A percentile compares a stretch with the other conserved stretches of the same genome.
Conservation (phyloP, 2,329 filamentous ascomycete species). For the Tolypocladium paradoxum region DNA sequence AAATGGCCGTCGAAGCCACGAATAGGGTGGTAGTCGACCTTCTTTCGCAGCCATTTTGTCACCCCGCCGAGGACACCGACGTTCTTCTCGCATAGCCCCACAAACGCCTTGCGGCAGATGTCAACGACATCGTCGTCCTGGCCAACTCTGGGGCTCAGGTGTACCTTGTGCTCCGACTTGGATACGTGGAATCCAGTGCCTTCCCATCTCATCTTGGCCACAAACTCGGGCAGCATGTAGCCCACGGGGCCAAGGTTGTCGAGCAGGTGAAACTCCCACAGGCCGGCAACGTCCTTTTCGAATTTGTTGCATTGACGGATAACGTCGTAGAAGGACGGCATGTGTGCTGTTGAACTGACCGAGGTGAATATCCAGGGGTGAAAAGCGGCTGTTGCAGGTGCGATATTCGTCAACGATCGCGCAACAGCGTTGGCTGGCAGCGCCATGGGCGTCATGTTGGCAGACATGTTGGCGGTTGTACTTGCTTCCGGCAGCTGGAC, state of each 20-base stretch:
- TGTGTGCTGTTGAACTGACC: neutral
- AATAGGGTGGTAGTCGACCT: constrained; percentile 16
- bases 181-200: constrained; percentile 9
- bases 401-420: neutral
- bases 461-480: neutral
- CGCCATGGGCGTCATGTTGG: neutral
- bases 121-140: constrained; percentile 6
- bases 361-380: constrained; percentile 3
- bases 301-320: constrained; percentile 16
- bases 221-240: constrained; percentile 14
- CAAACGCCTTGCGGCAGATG: constrained; percentile 11
- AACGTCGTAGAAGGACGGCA: constrained; percentile 10
- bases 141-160: constrained; percentile 9
- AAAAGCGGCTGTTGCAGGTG: neutral
- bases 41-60: constrained; percentile 13
- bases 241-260: constrained; percentile 11
- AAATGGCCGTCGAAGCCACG: constrained; percentile 11
- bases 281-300: constrained; percentile 6
- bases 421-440: neutral
- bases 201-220: constrained; percentile 10
- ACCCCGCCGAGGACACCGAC: constrained; percentile 13
- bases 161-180: constrained; percentile 7
- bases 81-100: constrained; percentile 15
- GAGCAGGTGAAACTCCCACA: constrained; percentile 13
- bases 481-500: neutral